Evolutionary conservation across 768 basidiomycete species (phyloP).

Genomic region (Austroboletus festivus): DNA sequence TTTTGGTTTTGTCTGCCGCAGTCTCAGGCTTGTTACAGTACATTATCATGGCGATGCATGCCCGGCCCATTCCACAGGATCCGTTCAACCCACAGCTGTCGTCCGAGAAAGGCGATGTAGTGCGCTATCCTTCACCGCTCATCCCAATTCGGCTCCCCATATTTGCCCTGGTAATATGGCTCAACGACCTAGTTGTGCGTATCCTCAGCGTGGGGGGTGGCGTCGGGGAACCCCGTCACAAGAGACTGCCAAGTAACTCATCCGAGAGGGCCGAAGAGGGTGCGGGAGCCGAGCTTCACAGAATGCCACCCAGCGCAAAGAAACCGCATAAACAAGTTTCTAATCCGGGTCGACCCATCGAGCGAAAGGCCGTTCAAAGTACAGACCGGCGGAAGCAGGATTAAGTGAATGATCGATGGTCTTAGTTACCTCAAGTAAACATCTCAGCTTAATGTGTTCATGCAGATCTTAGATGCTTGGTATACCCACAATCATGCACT

Average conservation of each 20-base stretch:
- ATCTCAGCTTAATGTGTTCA: constrained; percentile 11
- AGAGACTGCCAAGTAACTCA: constrained; percentile 42
- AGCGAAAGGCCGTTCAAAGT: constrained; percentile 24
- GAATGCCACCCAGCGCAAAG: constrained; percentile 7
- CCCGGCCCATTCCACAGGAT: constrained; percentile 69
- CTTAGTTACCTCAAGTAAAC: constrained; percentile 10
- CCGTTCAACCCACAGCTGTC: constrained; percentile 61
- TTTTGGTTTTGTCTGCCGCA: too few species aligned
- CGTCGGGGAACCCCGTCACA: constrained; percentile 15
- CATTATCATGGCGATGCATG: constrained; percentile 81
- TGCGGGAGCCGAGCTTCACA: constrained; percentile 31
- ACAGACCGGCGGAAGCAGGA: constrained; percentile 47
- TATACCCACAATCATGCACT: constrained; percentile 16
- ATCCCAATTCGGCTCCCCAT: constrained; percentile 79
- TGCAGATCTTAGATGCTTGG: constrained; percentile 7
- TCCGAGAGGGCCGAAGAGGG: constrained; percentile 66
- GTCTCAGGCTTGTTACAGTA: constrained; percentile 51
- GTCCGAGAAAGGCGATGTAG: constrained; percentile 35
- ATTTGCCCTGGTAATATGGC: constrained; percentile 67
- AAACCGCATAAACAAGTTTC: constrained; percentile 10
- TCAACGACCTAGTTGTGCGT: constrained; percentile 69
- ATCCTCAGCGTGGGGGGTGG: constrained; percentile 56
- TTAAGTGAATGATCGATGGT: constrained; percentile 23
- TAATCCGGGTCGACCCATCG: constrained; percentile 7
- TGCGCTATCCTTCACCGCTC: constrained; percentile 71